phyloP scores from a whole-genome alignment of 768 basidiomycete species.

The Tulasnella sp. region DNA sequence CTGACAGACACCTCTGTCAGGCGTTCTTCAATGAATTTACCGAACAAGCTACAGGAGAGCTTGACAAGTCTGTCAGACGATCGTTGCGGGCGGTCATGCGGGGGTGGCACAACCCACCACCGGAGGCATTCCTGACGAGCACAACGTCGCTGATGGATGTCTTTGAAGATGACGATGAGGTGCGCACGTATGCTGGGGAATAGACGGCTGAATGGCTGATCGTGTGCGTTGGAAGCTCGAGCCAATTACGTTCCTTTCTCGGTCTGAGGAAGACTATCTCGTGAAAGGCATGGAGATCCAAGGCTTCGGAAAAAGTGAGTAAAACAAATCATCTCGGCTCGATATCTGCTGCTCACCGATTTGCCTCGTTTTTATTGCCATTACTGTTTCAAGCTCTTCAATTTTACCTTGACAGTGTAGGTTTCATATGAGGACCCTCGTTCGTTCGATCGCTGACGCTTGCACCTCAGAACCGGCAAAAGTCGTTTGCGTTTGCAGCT shows the following conservation, averaged over 20 bases:
- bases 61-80: conserved; percentile 54
- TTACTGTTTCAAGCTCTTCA: conserved; percentile 47
- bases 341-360: background rate
- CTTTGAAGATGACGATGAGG: conserved; percentile 33
- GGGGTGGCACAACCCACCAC: conserved; percentile 52
- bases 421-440: conserved; percentile 20
- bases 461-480: conserved; percentile 39
- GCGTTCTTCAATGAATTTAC: conserved; percentile 55
- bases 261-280: conserved; percentile 65
- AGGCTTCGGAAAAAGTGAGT: conserved; percentile 60
- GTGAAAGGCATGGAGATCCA: conserved; percentile 56
- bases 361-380: background rate
- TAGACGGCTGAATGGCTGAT: background rate
- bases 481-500: conserved; percentile 40
- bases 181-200: background rate
- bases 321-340: background rate
- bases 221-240: conserved; percentile 45
- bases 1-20: background rate
- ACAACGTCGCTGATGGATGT: conserved; percentile 49
- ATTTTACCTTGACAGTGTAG: conserved; percentile 58
- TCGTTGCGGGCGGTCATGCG: conserved; percentile 56
- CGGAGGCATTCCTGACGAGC: conserved; percentile 51
- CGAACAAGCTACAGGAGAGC: conserved; percentile 47
- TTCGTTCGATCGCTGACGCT: background rate
- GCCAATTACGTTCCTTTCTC: conserved; percentile 55